Evolutionary conservation across 768 basidiomycete genomes (phyloP), one percentile per base, ranked within the genome.

Genomic region (Calvatia gigantea): DNA sequence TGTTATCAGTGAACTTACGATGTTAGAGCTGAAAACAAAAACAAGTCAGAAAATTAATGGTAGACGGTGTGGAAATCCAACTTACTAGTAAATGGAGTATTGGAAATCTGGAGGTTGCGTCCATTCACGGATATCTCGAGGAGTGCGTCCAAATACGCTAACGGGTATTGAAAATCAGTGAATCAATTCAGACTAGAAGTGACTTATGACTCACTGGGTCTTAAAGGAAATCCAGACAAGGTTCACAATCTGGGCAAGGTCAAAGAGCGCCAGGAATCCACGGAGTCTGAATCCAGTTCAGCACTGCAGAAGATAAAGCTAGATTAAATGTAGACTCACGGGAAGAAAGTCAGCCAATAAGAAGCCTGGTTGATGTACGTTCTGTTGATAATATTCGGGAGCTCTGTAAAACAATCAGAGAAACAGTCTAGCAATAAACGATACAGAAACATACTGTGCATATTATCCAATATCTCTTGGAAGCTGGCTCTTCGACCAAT

Each of bases 331-430:
- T 38, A 56, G 54, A 75, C 88, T n/a, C 68, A 93, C 87, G 94
- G 93, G 77, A 95, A 92, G 75, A 86, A 95, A 3, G 92, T 96
- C 48, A 96, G 73, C 92, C 93, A 96, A 70, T 89, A 97, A 19
- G 89, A 91, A 6, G 88, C 78, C 65, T 98, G 96, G 64, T 89
- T 83, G 62, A 98, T 86, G 64, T 98, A 99, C 0, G 95, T 94
- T 47, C 75, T 73, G 65, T 97, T 91, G 64, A 98, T 91, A 4
- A 70, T 80, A 17, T 69, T 73, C 12, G 89, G 91, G 19, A 92
- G 77, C 33, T 76, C 89, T 91, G 39, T 14, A 38, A 51, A 53
- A 48, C 25, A 38, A 29, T 35, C 23, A 39, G 38, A 44, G 14
- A 14, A 46, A 44, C 33, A 8, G 48, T 21, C 17, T 33, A 8